These are phyloP conservation scores for Rhazya stricta DNA, from an alignment of 257 asterid species.

Conservation along the genomic window DNA sequence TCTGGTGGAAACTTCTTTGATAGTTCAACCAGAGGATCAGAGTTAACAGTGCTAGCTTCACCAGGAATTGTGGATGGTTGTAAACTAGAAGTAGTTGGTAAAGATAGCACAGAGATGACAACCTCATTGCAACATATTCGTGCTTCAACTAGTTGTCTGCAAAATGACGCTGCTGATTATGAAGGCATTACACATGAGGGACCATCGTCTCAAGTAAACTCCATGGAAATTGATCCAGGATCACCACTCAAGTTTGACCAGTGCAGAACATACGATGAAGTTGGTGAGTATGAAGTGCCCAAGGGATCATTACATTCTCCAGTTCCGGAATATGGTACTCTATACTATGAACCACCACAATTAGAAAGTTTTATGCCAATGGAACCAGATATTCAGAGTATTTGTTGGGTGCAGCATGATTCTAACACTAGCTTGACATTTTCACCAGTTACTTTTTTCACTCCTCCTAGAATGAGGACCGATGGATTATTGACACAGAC, in stretches of 20 bases:
- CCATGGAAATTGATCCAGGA: slow-evolving; percentile 23
- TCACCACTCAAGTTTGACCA: slow-evolving; percentile 29
- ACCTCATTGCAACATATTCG: slow-evolving; percentile 26
- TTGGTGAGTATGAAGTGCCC: slow-evolving; percentile 32
- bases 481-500: slow-evolving; percentile 40
- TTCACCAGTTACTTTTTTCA: slow-evolving; percentile 42
- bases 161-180: slow-evolving; percentile 31
- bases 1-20: slow-evolving; percentile 30
- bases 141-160: slow-evolving; percentile 26
- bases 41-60: slow-evolving; percentile 33
- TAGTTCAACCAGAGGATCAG: slow-evolving; percentile 35
- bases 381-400: slow-evolving; percentile 36
- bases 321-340: slow-evolving; percentile 45
- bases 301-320: slow-evolving; percentile 34
- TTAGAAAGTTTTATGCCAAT: slow-evolving; percentile 30
- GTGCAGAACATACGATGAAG: slow-evolving; percentile 19
- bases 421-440: slow-evolving; percentile 36
- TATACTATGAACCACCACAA: slow-evolving; percentile 70
- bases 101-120: slow-evolving; percentile 32
- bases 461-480: slow-evolving; percentile 64
- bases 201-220: slow-evolving; percentile 34
- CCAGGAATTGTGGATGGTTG: slow-evolving; percentile 37
- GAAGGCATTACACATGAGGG: slow-evolving; percentile 30
- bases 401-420: slow-evolving; percentile 35
- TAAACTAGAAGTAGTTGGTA: slow-evolving; percentile 39